Evolutionary conservation across 2,329 filamentous ascomycete genomes (phyloP).

Genomic region (Amauroascus verrucosus): DNA sequence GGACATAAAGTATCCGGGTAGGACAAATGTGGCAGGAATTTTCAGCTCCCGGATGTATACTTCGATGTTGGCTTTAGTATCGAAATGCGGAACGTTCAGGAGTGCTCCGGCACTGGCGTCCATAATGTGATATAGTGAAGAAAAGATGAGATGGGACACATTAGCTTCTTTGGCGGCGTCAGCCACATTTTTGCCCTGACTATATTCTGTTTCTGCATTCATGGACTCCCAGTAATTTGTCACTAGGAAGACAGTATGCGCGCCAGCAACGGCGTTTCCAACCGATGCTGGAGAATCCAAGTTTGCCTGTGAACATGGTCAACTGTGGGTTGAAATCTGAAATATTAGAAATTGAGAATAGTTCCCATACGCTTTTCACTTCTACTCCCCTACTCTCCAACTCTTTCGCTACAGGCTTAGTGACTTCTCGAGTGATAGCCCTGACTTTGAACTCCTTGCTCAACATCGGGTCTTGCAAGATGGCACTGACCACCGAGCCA

Average conservation of each 20-base stretch:
- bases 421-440: slow-evolving; percentile 41
- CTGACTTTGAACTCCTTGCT: slow-evolving; percentile 41
- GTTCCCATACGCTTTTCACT: slow-evolving; percentile 5
- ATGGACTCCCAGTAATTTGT: slow-evolving; percentile 38
- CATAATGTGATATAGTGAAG: slow-evolving; percentile 27
- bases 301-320: slow-evolving; percentile 28
- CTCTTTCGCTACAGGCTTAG: slow-evolving; percentile 24
- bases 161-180: slow-evolving; percentile 30
- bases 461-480: slow-evolving; percentile 39
- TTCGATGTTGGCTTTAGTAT: slow-evolving; percentile 35
- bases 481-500: slow-evolving; percentile 37
- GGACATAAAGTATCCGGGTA: slow-evolving; percentile 37
- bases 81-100: slow-evolving; percentile 31
- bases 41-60: slow-evolving; percentile 29
- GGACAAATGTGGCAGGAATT: slow-evolving; percentile 33
- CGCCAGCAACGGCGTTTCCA: slow-evolving; percentile 33
- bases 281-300: slow-evolving; percentile 33
- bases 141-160: slow-evolving; percentile 35
- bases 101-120: slow-evolving; percentile 29
- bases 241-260: slow-evolving; percentile 42
- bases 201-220: slow-evolving; percentile 29
- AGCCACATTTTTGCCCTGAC: slow-evolving; percentile 31
- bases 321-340: background rate
- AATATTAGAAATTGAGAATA: slow-evolving; percentile 14
- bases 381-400: slow-evolving; percentile 27